These are phyloP conservation scores for Daldinia eschscholtzii DNA, from an alignment of 2,329 filamentous ascomycete genomes.

Conservation along the genomic window DNA sequence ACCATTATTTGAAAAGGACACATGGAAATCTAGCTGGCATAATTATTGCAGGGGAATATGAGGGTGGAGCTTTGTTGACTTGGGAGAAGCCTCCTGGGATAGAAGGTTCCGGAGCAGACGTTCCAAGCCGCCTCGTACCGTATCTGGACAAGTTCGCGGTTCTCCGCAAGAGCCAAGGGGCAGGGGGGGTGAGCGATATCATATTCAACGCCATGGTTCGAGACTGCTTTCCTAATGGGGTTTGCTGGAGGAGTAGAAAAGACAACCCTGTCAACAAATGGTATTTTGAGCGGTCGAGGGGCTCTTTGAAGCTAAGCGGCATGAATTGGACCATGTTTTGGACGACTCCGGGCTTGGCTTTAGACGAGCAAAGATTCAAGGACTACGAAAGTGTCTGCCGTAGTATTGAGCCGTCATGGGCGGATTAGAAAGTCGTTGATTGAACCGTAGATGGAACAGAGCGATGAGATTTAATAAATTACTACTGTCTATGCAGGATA, in stretches of 20 bases:
- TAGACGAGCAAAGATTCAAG: constrained; percentile 66
- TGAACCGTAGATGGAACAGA: constrained; percentile 50
- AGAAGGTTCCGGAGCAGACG: constrained; percentile 65
- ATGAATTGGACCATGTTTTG: constrained; percentile 99
- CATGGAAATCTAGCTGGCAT: constrained; percentile 85
- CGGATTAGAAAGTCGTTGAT: constrained; percentile 70
- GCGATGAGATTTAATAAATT: background rate
- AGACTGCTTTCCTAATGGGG: constrained; percentile 86
- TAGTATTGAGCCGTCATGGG: constrained; percentile 72
- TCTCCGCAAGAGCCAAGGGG: constrained; percentile 86
- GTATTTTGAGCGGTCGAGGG: constrained; percentile 94
- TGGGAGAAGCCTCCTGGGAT: constrained; percentile 84
- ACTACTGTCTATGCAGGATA: background rate
- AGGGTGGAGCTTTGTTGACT: constrained; percentile 93
- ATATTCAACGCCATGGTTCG: constrained; percentile 97
- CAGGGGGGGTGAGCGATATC: constrained; percentile 92
- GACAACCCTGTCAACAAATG: constrained; percentile 98
- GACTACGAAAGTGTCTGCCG: constrained; percentile 85
- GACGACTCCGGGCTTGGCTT: constrained; percentile 79
- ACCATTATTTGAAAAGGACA: constrained; percentile 86
- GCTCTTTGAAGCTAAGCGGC: constrained; percentile 83
- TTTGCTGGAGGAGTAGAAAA: constrained; percentile 91
- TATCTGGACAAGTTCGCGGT: constrained; percentile 99
- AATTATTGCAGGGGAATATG: constrained; percentile 96
- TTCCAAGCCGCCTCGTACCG: constrained; percentile 78